Conservation (phyloP, 768 basidiomycete species). For the Leccinum sublutescens region DNA sequence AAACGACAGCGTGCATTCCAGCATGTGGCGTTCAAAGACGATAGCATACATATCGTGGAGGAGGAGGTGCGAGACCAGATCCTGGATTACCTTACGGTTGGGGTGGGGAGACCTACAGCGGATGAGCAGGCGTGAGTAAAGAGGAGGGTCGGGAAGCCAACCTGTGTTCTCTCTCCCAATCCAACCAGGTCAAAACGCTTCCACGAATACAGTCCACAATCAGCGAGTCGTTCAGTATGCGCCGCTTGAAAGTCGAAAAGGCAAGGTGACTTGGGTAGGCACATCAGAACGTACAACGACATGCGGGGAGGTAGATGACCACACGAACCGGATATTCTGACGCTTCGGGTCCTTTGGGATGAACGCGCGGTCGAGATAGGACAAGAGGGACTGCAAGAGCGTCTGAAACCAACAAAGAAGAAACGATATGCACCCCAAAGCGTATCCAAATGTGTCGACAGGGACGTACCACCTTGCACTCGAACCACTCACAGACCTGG, state of each 20-base stretch:
- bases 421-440: conserved; percentile 1
- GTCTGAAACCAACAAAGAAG: conserved; percentile 35
- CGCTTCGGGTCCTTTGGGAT: conserved; percentile 41
- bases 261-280: conserved; percentile 48
- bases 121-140: not conserved
- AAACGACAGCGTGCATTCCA: conserved; percentile 49
- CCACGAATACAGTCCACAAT: conserved; percentile 44
- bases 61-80: conserved; percentile 57
- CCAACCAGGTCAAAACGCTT: conserved; percentile 51
- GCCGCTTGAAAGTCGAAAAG: conserved; percentile 48
- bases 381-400: conserved; percentile 59
- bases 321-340: conserved; percentile 47
- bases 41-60: conserved; percentile 54
- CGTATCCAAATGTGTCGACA: not conserved
- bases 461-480: conserved; percentile 56
- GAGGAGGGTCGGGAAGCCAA: conserved; percentile 9
- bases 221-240: conserved; percentile 48
- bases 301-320: not conserved
- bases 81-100: conserved; percentile 41
- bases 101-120: conserved; percentile 37
- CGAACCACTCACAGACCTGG: conserved; percentile 59
- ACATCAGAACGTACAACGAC: not conserved
- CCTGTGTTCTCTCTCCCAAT: conserved; percentile 51
- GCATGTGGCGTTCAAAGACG: conserved; percentile 55
- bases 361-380: conserved; percentile 71